Base-by-base conservation (phyloP, 2,329 filamentous ascomycete genomes). In the Ambrosiella cleistominuta region DNA sequence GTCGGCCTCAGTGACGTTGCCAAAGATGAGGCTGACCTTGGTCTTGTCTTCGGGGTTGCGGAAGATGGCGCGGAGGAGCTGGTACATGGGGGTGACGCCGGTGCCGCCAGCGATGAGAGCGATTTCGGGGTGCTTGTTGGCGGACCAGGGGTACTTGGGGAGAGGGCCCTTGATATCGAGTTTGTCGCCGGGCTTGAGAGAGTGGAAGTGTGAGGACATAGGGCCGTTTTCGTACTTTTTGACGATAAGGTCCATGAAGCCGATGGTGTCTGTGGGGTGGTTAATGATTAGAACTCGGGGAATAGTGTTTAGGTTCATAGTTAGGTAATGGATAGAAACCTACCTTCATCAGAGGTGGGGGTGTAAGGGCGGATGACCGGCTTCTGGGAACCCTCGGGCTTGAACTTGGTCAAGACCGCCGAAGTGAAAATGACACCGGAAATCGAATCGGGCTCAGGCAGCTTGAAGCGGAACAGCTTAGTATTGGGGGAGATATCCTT, bases 1-100 rank as follows among this genome's bases (percentile, higher is more conserved):
- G 68, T 98, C 93, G 63, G 91, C 80, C 74, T 97, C 88, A 35
- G 74, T 75, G 61, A 96, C 73, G 74, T 97, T 98, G 64, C 88
- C 93, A 68, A 91, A 96, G 42, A 98, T 80, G 38, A 98, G 82
- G 5, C 91, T 97, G 47, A 98, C 89, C 77, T 95, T 95, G 66
- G 93, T 98, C 81, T 93, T 90, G 75, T 98, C 93, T 49, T 87
- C 81, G 61, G 91, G 88, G 80, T 96, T 95, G 72, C 85, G 88
- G 82, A 97, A 95, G 74, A 98, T 95, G 68, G 83, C 79, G 62
- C 88, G 88, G 63, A 82, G 77, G 51, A 98, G 82, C 77, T 98
- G 93, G 78, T 87, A 97, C 91, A 97, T 96, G 64, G 93, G 93
- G 9, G 93, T 93, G 70, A 98, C 95, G 62, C 93, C 93, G 7